Percentiles rank a stretch among this genome's conserved stretches.
These are phyloP conservation scores for Sporothrix phasma DNA, from an alignment of 2,329 filamentous ascomycete species.

Conservation along the genomic window DNA sequence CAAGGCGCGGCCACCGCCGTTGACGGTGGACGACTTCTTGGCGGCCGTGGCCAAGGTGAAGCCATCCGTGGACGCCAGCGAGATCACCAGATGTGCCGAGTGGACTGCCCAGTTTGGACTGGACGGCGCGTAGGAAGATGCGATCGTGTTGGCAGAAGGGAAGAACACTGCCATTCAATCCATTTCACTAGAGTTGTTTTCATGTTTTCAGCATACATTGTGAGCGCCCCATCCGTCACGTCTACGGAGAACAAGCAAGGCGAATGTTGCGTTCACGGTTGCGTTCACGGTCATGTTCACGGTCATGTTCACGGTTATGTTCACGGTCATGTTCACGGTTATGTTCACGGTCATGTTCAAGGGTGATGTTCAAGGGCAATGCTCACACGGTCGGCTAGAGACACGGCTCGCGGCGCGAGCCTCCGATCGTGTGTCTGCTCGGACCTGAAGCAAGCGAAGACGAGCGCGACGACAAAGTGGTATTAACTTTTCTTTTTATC, in stretches of 20 bases:
- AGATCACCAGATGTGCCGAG: constrained; percentile 2
- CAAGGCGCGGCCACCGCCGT: background rate
- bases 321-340: too few species aligned
- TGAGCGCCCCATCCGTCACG: too few species aligned
- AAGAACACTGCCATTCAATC: too few species aligned
- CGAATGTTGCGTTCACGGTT: too few species aligned
- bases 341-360: too few species aligned
- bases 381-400: background rate
- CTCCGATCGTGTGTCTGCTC: background rate
- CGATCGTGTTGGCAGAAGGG: too few species aligned
- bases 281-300: too few species aligned
- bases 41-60: constrained; percentile 2
- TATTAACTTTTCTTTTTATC: constrained; percentile 4
- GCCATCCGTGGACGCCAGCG: constrained; percentile 4
- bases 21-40: constrained; percentile 11
- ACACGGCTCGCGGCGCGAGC: background rate
- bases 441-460: background rate
- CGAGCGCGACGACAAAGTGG: constrained; percentile 1
- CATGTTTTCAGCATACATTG: too few species aligned
- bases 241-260: too few species aligned
- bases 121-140: constrained; percentile 10
- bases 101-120: constrained; percentile 12
- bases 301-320: too few species aligned
- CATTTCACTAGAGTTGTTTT: too few species aligned
- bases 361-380: too few species aligned